Base-by-base conservation (phyloP, 306 rosid species). In the Prunus padus region DNA sequence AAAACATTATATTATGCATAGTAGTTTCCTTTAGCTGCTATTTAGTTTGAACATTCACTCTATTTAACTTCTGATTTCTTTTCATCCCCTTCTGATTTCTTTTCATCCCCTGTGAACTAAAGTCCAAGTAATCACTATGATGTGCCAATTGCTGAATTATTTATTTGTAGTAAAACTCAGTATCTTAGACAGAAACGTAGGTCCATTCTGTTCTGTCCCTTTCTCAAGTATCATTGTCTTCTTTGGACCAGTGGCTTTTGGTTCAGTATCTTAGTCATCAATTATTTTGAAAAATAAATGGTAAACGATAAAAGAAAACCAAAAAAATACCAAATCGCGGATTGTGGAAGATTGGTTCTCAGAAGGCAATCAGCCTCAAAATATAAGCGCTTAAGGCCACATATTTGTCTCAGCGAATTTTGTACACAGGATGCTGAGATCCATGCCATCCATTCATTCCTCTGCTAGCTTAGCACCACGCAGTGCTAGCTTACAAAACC, bases 381-480 rank as follows among this genome's bases (percentile, higher is more conserved):
- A 42, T 22, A 68, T 19, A 68, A 77, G 46, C 30, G 16, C n/a
- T 59, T 13, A 18, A 13, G 28, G 44, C 61, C 75, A 57, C 81
- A 49, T 59, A 23, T 73, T 26, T 77, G 40, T 22, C 61, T 63
- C 15, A 30, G 47, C 76, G 42, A 77, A 40, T 76, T 18, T 62
- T 40, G 71, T 56, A 18, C 80, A 51, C 23, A 60, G 19, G 59
- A 31, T 20, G 66, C 25, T 50, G 7, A 13, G 20, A 28, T 71
- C 12, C 63, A 33, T 66, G 30, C 23, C 62, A 15, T 73, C 80
- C 84, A 71, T 30, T 9, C 74, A 54, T 77, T 65, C 45, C 40
- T 5, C 13, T 28, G 26, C 40, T 37, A 8, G 33, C 61, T 40
- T 9, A 13, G 47, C 44, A 73, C 74, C 75, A 46, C 63, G 18